Conservation (phyloP, 2,329 filamentous ascomycete genomes). For the Waltergamsia citrina region DNA sequence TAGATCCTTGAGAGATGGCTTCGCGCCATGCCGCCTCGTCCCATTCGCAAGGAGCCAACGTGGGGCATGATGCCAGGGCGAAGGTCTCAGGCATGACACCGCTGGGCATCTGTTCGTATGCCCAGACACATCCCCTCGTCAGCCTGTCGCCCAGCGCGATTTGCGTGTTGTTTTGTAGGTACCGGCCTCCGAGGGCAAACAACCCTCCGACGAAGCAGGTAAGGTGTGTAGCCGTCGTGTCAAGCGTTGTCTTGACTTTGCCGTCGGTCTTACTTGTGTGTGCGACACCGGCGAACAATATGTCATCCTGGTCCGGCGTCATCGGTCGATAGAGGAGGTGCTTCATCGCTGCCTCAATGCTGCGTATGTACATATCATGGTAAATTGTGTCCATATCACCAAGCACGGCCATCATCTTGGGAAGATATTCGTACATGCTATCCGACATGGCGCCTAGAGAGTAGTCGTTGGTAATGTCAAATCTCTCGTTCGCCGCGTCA, state of each 20-base stretch:
- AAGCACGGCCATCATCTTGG: slow-evolving; percentile 55
- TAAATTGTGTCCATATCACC: slow-evolving; percentile 52
- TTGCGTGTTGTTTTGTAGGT: slow-evolving; percentile 38
- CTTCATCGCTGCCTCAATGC: slow-evolving; percentile 49
- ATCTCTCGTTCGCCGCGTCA: slow-evolving; percentile 43
- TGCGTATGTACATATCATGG: slow-evolving; percentile 50
- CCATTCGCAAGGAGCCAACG: slow-evolving; percentile 17
- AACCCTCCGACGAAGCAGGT: slow-evolving; percentile 58
- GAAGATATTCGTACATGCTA: slow-evolving; percentile 50
- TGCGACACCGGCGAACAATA: slow-evolving; percentile 47
- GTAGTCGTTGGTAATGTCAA: slow-evolving; percentile 26
- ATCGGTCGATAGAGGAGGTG: slow-evolving; percentile 64
- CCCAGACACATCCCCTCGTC: slow-evolving; percentile 46
- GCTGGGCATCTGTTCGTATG: slow-evolving; percentile 39
- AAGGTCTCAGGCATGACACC: slow-evolving; percentile 48
- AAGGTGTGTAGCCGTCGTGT: slow-evolving; percentile 39
- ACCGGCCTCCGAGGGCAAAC: slow-evolving; percentile 50
- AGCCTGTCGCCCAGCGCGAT: slow-evolving; percentile 36
- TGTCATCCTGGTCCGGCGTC: slow-evolving; percentile 48
- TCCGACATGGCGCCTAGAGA: slow-evolving; percentile 43
- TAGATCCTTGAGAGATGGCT: slow-evolving; percentile 15
- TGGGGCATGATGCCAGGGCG: slow-evolving; percentile 27
- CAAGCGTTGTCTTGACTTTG: slow-evolving; percentile 33
- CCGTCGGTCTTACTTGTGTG: slow-evolving; percentile 15
- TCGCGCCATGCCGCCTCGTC: slow-evolving; percentile 17